Conservation (phyloP, 225 moss, liverwort and hornwort genomes). For the Straminergon stramineum region DNA sequence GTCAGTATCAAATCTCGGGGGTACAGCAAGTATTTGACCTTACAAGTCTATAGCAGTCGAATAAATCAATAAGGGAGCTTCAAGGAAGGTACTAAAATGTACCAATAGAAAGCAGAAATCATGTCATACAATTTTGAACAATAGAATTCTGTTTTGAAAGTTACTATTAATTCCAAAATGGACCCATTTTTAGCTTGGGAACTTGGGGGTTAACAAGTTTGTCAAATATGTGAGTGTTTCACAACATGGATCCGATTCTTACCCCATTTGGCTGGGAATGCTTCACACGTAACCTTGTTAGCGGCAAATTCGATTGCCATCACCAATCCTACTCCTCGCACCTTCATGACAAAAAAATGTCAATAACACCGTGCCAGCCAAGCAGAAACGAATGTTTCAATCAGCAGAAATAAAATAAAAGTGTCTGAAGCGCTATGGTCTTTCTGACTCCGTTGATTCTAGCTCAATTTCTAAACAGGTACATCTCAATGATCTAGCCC, state of each 20-base stretch:
- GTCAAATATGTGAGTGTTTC: neutral
- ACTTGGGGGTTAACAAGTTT: neutral
- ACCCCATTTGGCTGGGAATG: slow-evolving; percentile 83
- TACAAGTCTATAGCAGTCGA: neutral
- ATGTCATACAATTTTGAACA: neutral
- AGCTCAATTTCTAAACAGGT: neutral
- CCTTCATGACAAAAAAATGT: slow-evolving; percentile 22
- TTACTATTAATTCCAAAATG: neutral
- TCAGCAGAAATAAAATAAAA: neutral
- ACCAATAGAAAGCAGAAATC: neutral
- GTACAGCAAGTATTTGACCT: neutral
- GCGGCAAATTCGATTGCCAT: slow-evolving; percentile 82
- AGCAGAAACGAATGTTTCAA: neutral
- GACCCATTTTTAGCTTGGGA: too few relatives aligned
- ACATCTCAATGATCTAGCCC: neutral
- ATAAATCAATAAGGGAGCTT: neutral
- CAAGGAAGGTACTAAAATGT: neutral
- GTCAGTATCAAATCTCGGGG: neutral
- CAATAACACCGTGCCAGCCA: neutral
- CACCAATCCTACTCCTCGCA: slow-evolving; percentile 77
- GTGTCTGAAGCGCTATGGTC: neutral
- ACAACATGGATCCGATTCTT: neutral
- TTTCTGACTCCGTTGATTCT: neutral
- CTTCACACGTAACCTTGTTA: slow-evolving; percentile 64
- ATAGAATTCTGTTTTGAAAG: neutral